phyloP scores from a whole-genome alignment of 495 filamentous ascomycete genomes.

The Aspergillus egyptiacus region DNA sequence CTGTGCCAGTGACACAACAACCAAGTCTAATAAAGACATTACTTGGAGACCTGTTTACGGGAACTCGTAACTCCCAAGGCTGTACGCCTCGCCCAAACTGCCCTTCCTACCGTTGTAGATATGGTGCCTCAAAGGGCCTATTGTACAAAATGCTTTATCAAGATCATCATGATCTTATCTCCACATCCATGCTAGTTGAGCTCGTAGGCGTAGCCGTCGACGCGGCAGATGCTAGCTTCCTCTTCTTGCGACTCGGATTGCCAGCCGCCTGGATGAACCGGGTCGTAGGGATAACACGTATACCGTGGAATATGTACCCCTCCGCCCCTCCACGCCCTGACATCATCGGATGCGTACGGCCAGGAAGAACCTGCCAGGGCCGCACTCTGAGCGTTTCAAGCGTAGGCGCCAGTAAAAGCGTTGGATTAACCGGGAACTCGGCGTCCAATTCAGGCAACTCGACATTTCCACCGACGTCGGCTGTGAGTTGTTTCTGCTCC shows the following conservation, averaged over 20 bases:
- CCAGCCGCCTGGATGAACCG: conserved; percentile 78
- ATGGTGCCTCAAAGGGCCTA: not conserved
- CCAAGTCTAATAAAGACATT: not conserved
- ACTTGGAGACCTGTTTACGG: not conserved
- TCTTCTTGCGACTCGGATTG: conserved; percentile 55
- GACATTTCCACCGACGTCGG: conserved; percentile 18
- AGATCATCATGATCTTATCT: conserved; percentile 24
- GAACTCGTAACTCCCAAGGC: too few species aligned
- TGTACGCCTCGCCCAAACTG: too few species aligned
- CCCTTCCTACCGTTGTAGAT: too few species aligned
- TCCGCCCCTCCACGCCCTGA: conserved; percentile 79
- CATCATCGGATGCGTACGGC: conserved; percentile 91
- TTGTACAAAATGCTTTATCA: not conserved
- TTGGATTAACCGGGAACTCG: conserved; percentile 79
- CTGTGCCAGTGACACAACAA: not conserved
- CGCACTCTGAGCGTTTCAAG: conserved; percentile 71
- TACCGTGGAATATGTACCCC: conserved; percentile 83
- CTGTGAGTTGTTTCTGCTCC: conserved; percentile 18
- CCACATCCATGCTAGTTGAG: conserved; percentile 28
- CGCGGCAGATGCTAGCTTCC: conserved; percentile 29
- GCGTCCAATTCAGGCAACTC: conserved; percentile 47
- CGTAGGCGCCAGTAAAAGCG: conserved; percentile 68
- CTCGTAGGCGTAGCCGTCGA: conserved; percentile 16
- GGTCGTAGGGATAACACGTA: conserved; percentile 69
- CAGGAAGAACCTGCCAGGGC: conserved; percentile 85